These are phyloP conservation scores for Agastache rugosa DNA, from an alignment of 257 asterid genomes.

Conservation along the genomic window DNA sequence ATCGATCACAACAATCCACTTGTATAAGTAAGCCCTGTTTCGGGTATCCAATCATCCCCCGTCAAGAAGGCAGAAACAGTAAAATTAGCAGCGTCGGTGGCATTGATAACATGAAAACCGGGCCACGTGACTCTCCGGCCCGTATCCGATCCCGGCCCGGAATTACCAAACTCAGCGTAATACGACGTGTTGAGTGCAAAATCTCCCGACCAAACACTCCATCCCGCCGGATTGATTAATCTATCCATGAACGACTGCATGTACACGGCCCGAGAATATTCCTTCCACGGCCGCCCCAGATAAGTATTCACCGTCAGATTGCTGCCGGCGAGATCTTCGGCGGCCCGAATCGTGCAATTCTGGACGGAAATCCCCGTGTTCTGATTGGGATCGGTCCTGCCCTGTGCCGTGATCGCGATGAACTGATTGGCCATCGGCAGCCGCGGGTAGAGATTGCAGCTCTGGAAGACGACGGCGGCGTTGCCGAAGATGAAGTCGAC, in stretches of 20 bases:
- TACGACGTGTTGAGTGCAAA: conserved; percentile 70
- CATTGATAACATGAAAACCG: conserved; percentile 51
- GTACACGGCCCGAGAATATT: conserved; percentile 63
- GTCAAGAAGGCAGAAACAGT: conserved; percentile 54
- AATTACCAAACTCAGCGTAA: conserved; percentile 65
- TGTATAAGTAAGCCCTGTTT: conserved; percentile 53
- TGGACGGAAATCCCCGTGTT: conserved; percentile 82
- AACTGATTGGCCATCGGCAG: conserved; percentile 62
- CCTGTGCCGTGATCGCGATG: conserved; percentile 82
- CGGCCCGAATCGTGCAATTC: conserved; percentile 57
- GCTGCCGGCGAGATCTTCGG: conserved; percentile 53
- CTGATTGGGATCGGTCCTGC: conserved; percentile 72
- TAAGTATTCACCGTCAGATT: conserved; percentile 43
- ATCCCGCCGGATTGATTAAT: conserved; percentile 54
- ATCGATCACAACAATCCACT: conserved; percentile 40
- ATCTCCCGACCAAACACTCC: conserved; percentile 73
- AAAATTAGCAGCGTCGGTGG: conserved; percentile 60
- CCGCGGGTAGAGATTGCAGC: conserved; percentile 68
- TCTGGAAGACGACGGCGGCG: conserved; percentile 68
- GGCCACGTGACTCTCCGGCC: conserved; percentile 71
- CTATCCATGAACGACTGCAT: conserved; percentile 57
- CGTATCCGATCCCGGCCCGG: conserved; percentile 67
- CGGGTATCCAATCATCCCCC: conserved; percentile 73
- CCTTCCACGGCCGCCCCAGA: conserved; percentile 87
- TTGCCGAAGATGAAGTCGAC: conserved; percentile 89